These are phyloP conservation scores for Solanum boliviense DNA, from an alignment of 257 asterid species.

Conservation along the genomic window DNA sequence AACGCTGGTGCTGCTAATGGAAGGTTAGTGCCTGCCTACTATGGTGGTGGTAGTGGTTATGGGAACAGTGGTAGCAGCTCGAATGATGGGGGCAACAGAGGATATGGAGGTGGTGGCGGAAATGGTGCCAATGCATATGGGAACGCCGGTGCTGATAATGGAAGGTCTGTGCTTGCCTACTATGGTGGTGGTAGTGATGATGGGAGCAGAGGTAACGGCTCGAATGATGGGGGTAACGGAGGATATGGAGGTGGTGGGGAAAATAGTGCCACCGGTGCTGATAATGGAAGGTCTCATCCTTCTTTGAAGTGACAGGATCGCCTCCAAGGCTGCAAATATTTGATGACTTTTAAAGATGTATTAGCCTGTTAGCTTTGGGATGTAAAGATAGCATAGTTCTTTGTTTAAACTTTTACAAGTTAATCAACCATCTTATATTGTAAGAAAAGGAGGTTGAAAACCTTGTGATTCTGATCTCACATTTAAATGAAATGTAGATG, in stretches of 20 bases:
- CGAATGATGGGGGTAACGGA: neutral
- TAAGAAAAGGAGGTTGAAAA: neutral
- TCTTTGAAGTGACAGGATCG: slow-evolving; percentile 44
- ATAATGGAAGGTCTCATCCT: slow-evolving; percentile 64
- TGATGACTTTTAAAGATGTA: neutral
- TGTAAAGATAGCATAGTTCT: neutral
- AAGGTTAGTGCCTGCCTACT: too few relatives aligned
- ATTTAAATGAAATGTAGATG: neutral
- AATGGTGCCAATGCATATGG: too few relatives aligned
- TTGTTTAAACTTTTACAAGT: neutral
- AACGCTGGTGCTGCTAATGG: slow-evolving; percentile 19
- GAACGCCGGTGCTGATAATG: too few relatives aligned
- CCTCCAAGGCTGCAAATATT: slow-evolving; percentile 2
- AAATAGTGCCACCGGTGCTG: neutral
- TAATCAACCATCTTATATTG: neutral
- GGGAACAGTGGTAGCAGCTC: too few relatives aligned
- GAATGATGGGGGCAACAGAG: too few relatives aligned
- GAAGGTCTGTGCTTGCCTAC: slow-evolving; percentile 22
- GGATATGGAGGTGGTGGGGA: slow-evolving; percentile 13
- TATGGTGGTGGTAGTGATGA: slow-evolving; percentile 36
- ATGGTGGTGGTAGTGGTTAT: too few relatives aligned
- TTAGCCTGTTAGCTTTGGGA: neutral
- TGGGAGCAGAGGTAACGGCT: slow-evolving; percentile 15
- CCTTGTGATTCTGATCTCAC: neutral
- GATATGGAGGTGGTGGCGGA: too few relatives aligned